These are phyloP conservation scores for Alternaria atra DNA, from an alignment of 2,329 filamentous ascomycete species.

Conservation along the genomic window DNA sequence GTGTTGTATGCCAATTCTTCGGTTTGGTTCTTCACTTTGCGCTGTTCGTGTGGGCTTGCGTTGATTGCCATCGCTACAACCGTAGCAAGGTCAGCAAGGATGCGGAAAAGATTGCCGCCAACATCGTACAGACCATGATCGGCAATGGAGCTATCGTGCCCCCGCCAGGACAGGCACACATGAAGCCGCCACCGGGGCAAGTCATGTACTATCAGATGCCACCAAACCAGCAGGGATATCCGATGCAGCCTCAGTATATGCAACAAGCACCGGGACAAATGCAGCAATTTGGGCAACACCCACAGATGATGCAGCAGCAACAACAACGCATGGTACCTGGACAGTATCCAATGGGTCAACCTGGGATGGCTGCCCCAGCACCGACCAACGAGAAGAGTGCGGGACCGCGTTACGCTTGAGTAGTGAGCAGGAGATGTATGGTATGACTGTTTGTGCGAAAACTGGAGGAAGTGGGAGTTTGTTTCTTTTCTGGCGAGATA, in stretches of 20 bases:
- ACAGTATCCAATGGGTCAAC: constrained; percentile 7
- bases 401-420: constrained; percentile 27
- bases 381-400: constrained; percentile 30
- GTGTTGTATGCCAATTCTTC: constrained; percentile 43
- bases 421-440: not conserved
- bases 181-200: constrained; percentile 18
- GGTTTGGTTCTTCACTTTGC: constrained; percentile 43
- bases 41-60: constrained; percentile 52
- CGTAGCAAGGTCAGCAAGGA: constrained; percentile 36
- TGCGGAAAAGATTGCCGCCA: constrained; percentile 44
- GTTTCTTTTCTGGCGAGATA: constrained; percentile 7
- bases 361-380: not conserved
- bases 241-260: constrained; percentile 19
- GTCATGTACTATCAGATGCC: constrained; percentile 25
- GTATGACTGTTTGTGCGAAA: not conserved
- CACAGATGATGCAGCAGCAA: constrained; percentile 10
- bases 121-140: constrained; percentile 49
- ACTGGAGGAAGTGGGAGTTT: not conserved
- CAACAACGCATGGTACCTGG: constrained; percentile 11
- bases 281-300: constrained; percentile 7
- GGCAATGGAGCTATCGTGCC: constrained; percentile 40
- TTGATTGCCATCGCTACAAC: constrained; percentile 44
- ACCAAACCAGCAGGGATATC: constrained; percentile 21
- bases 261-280: constrained; percentile 15
- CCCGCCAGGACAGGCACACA: constrained; percentile 28